Percentiles rank a stretch among this genome's conserved stretches.
These are phyloP conservation scores for Amanita rimosa DNA, from an alignment of 768 basidiomycete species.

Conservation along the genomic window DNA sequence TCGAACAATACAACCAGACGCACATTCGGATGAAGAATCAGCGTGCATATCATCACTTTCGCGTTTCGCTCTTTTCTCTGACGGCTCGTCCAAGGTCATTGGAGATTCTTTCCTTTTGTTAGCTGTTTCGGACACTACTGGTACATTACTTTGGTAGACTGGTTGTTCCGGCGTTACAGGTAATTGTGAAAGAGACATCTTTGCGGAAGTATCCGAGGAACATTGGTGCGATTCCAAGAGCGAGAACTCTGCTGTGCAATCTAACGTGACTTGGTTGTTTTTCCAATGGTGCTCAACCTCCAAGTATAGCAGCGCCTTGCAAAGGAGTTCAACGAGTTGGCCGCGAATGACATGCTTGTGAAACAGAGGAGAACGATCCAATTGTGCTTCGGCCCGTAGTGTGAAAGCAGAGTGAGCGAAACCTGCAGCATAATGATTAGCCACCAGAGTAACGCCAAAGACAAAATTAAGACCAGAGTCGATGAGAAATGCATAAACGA, in stretches of 20 bases:
- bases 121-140: conserved; percentile 10
- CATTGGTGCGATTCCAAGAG: conserved; percentile 70
- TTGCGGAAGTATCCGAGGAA: conserved; percentile 33
- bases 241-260: conserved; percentile 63
- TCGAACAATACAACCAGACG: not conserved
- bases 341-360: conserved; percentile 71
- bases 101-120: conserved; percentile 47
- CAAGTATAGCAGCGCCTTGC: conserved; percentile 68
- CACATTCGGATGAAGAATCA: conserved; percentile 27
- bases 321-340: conserved; percentile 70
- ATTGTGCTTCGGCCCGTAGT: conserved; percentile 61
- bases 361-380: conserved; percentile 59
- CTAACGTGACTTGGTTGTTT: conserved; percentile 42
- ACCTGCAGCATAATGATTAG: conserved; percentile 29
- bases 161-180: conserved; percentile 4
- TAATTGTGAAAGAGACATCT: conserved; percentile 8
- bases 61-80: conserved; percentile 54
- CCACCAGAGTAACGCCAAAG: conserved; percentile 3
- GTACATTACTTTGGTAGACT: conserved; percentile 11
- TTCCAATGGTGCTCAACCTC: conserved; percentile 84
- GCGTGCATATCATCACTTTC: conserved; percentile 36
- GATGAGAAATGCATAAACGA: conserved; percentile 75
- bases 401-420: conserved; percentile 76
- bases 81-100: conserved; percentile 33
- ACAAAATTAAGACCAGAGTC: conserved; percentile 55